phyloP scores from a whole-genome alignment of 208 protist species.

The Crithidia fasciculata region DNA sequence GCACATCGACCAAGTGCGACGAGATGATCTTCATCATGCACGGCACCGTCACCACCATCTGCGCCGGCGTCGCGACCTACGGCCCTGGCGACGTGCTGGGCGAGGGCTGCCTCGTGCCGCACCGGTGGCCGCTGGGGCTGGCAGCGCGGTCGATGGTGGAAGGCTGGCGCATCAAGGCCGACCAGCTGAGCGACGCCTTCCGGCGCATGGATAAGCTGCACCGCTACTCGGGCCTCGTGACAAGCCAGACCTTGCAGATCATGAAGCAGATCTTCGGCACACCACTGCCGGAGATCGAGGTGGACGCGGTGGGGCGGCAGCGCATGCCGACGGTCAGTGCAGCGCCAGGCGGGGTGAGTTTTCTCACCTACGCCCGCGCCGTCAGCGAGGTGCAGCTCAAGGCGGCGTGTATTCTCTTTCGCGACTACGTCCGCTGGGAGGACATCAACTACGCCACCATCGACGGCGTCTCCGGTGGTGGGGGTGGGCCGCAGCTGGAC shows the following conservation, averaged over 20 bases:
- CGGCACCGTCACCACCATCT: conserved; percentile 64
- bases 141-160: conserved; percentile 86
- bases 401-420: conserved; percentile 71
- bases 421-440: conserved; percentile 79
- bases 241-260: conserved; percentile 49
- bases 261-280: conserved; percentile 75
- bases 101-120: conserved; percentile 75
- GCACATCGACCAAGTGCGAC: conserved; percentile 67
- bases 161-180: conserved; percentile 75
- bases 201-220: conserved; percentile 70
- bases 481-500: conserved; percentile 1
- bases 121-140: conserved; percentile 84
- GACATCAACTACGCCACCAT: conserved; percentile 85
- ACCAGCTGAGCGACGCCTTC: conserved; percentile 68
- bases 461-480: neutral
- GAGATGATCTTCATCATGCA: conserved; percentile 81
- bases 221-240: conserved; percentile 71
- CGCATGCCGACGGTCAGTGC: conserved; percentile 72
- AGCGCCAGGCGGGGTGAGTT: conserved; percentile 56
- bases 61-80: conserved; percentile 71
- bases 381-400: conserved; percentile 73
- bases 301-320: conserved; percentile 69
- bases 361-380: conserved; percentile 60
- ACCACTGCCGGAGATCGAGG: conserved; percentile 68
- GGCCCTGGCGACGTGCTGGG: conserved; percentile 78